Base-by-base conservation (phyloP, 805 yeast species). In the Kregervanrija delftensis region DNA sequence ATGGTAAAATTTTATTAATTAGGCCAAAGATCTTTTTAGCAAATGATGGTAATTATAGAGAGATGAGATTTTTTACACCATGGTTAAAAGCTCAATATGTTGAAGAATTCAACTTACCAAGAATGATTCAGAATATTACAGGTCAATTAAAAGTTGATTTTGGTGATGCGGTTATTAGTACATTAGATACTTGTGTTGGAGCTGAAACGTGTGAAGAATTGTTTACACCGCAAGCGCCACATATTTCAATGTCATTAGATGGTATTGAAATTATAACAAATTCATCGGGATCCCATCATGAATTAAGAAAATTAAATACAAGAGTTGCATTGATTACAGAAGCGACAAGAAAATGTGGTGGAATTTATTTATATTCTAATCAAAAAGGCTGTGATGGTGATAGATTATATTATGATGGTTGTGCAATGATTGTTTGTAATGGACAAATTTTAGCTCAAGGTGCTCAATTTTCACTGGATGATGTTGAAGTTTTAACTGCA, bases 301-400 rank as follows among this genome's bases (percentile, higher is more conserved):
- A 93, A 67, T 73, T 93, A 51, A 73, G 99, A 49, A 93, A 93
- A 60, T 73, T 95, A 51, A 79, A 91, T 66, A 81, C 87, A 6
- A 76, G 99, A 56, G 70, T 93, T 69, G 77, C 83, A 46, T 72
- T 93, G 58, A 93, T 93, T 54, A 77, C 81, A 12, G 96, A 87
- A 59, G 98, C 99, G 1, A 90, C 98, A 2, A 77, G 87, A 43
- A 89, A 93, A 65, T 90, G 97, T 60, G 99, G 99, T 43, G 99
- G 99, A 33, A 79, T 93, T 28, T 93, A 93, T 56, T 68, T 93
- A 40, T 93, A 93, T 57, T 77, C 98, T 13, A 93, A 93, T 65
- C 99, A 95, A 66, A 81, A 85, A 52, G 99, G 99, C 2, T 93
- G 99, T 63, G 99, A 93, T 62, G 99, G 99, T 54, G 99, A 95